phyloP scores from a whole-genome alignment of 192 early-diverging fungal genomes.

The Backusella liffmaniae region DNA sequence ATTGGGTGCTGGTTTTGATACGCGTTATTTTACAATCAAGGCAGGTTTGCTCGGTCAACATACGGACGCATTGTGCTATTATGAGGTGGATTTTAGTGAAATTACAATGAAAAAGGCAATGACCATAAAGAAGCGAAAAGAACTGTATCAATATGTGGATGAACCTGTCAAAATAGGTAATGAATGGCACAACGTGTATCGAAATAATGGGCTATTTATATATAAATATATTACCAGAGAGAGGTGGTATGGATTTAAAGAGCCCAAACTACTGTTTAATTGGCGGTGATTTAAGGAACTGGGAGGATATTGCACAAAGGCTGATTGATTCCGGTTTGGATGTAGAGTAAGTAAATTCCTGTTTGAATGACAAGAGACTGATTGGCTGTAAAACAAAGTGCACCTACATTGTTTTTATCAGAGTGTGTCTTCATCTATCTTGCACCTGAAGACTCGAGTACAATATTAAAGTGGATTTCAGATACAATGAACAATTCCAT shows the following conservation, averaged over 20 bases:
- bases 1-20: conserved; percentile 91
- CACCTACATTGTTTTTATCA: conserved; percentile 87
- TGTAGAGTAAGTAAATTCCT: conserved; percentile 38
- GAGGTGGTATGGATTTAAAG: conserved; percentile 76
- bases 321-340: conserved; percentile 59
- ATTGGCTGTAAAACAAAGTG: conserved; percentile 19
- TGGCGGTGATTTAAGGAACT: conserved; percentile 79
- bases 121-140: conserved; percentile 51
- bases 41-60: not conserved
- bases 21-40: conserved; percentile 83
- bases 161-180: conserved; percentile 37
- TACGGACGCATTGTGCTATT: conserved; percentile 43
- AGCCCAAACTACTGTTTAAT: conserved; percentile 67
- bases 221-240: conserved; percentile 27
- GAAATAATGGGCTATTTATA: not conserved
- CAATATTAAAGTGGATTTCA: conserved; percentile 73
- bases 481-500: conserved; percentile 43
- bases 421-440: conserved; percentile 96
- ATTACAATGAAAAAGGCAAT: conserved; percentile 78
- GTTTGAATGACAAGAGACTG: not conserved
- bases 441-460: conserved; percentile 58
- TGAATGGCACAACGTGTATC: no score
- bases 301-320: conserved; percentile 56
- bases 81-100: conserved; percentile 94
- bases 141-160: conserved; percentile 37